These are phyloP conservation scores for Calocybe gambosa DNA, from an alignment of 1,284 basidiomycete genomes.

Conservation along the genomic window DNA sequence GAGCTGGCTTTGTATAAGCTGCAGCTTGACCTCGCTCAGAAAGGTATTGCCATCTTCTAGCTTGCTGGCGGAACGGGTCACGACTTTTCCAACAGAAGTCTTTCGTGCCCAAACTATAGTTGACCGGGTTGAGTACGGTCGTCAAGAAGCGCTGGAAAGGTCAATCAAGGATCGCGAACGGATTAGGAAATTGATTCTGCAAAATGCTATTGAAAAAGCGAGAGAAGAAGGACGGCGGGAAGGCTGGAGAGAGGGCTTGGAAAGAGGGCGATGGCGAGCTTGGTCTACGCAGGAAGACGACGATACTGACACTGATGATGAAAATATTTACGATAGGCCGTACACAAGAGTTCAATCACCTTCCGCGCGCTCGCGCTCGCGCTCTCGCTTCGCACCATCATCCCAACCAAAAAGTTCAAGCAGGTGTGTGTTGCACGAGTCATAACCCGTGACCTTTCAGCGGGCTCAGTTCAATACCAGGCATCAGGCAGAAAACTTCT, in stretches of 20 bases:
- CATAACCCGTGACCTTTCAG: no score
- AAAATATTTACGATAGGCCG: neutral
- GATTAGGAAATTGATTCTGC: constrained; percentile 27
- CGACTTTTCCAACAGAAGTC: constrained; percentile 25
- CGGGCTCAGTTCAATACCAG: neutral
- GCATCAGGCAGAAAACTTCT: neutral
- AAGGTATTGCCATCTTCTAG: constrained; percentile 21
- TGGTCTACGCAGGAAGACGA: constrained; percentile 3
- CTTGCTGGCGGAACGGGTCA: neutral
- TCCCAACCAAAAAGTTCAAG: no score
- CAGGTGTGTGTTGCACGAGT: neutral
- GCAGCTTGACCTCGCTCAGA: constrained; percentile 35
- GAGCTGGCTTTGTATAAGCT: constrained; percentile 33
- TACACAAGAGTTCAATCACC: neutral
- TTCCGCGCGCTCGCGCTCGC: neutral
- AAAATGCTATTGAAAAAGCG: constrained; percentile 31
- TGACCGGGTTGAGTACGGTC: constrained; percentile 30
- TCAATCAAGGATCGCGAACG: constrained; percentile 28
- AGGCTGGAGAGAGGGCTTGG: constrained; percentile 34
- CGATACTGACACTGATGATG: neutral
- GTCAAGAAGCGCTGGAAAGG: constrained; percentile 31
- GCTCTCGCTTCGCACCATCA: no score
- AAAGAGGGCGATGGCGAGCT: constrained; percentile 25
- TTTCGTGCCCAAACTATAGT: constrained; percentile 34
- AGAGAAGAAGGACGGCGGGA: constrained; percentile 33